phyloP scores from a whole-genome alignment of 345 rosid genomes.

The Syzygium grande region DNA sequence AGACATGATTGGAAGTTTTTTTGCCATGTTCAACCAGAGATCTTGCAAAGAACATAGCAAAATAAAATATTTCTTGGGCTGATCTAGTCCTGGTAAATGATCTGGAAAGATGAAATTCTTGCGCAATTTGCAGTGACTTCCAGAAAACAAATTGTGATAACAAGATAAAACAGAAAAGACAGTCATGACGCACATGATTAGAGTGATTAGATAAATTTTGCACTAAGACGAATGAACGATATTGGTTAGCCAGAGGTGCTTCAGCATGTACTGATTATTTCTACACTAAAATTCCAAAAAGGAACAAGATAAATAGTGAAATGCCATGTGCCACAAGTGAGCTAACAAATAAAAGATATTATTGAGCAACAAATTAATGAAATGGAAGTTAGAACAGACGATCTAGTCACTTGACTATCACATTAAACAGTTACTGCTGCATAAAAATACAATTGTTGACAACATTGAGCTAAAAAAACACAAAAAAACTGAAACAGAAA shows the following conservation, averaged over 20 bases:
- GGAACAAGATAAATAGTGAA: neutral
- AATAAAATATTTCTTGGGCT: neutral
- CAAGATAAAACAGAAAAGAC: neutral
- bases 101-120: neutral
- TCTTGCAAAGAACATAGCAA: neutral
- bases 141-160: neutral
- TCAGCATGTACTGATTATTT: neutral
- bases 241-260: neutral
- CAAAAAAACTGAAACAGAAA: constrained; percentile 3
- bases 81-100: neutral
- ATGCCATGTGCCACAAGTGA: neutral
- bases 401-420: neutral
- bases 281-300: neutral
- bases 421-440: neutral
- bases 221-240: neutral
- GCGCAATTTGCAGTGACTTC: neutral
- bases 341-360: neutral
- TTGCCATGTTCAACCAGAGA: neutral
- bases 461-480: neutral
- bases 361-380: neutral
- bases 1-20: neutral
- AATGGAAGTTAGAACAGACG: neutral
- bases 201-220: neutral
- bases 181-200: neutral
- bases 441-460: neutral